Evolutionary conservation across 2,329 filamentous ascomycete genomes (phyloP).

Genomic region (Biscogniauxia marginata): DNA sequence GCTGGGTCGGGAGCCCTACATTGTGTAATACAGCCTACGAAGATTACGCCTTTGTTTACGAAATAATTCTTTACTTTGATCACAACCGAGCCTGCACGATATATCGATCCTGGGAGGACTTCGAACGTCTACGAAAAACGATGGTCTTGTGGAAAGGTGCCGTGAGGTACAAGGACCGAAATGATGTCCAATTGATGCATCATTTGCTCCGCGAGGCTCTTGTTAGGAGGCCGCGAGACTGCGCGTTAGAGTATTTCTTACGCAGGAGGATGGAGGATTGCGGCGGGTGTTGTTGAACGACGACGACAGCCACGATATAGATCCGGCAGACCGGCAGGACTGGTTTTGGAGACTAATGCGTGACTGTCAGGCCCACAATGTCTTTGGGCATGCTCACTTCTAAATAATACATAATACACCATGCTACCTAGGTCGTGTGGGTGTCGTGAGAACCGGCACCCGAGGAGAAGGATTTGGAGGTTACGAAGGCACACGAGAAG

Average conservation of each 20-base stretch:
- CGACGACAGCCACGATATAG: neutral
- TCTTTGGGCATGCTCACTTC: neutral
- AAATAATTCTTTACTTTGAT: slow-evolving; percentile 30
- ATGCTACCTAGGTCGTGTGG: no score
- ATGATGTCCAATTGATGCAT: slow-evolving; percentile 19
- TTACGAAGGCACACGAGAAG: neutral
- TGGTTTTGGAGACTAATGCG: neutral
- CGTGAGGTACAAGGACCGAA: slow-evolving; percentile 4
- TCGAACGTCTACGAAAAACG: slow-evolving; percentile 18
- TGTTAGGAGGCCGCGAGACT: slow-evolving; percentile 9
- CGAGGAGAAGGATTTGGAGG: neutral
- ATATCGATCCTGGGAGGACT: slow-evolving; percentile 29
- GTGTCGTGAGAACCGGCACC: no score
- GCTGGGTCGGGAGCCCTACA: slow-evolving; percentile 20
- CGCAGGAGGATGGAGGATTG: slow-evolving; percentile 31
- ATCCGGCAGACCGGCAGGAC: neutral
- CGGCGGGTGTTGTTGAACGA: slow-evolving; percentile 1
- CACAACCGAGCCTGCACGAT: slow-evolving; percentile 34
- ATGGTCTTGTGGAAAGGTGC: slow-evolving; percentile 5
- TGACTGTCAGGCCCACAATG: neutral
- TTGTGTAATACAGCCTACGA: slow-evolving; percentile 3
- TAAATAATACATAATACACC: slow-evolving; percentile 1
- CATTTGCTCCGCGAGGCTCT: slow-evolving; percentile 18
- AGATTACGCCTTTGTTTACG: slow-evolving; percentile 15
- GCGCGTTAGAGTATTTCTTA: slow-evolving; percentile 29